Evolutionary conservation across 768 basidiomycete species (phyloP).

Genomic region (Amanita pallidorosea): DNA sequence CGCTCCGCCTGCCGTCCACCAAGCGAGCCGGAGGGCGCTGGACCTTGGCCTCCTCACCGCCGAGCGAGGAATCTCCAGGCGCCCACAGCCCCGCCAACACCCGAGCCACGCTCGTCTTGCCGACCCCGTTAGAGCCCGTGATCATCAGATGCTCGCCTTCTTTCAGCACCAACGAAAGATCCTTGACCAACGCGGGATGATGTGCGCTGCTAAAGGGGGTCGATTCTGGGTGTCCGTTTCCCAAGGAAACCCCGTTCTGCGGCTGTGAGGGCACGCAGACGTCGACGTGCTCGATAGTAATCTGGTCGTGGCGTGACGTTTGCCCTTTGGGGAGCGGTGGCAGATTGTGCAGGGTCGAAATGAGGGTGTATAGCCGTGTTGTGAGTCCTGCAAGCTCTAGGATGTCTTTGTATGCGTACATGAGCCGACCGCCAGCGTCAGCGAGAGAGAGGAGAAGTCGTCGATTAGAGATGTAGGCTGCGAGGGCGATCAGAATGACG

Average conservation of each 20-base stretch:
- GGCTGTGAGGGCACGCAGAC: conserved; percentile 44
- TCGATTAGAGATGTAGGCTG: conserved; percentile 85
- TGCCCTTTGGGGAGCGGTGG: conserved; percentile 31
- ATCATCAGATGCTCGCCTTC: conserved; percentile 84
- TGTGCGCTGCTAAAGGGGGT: background rate
- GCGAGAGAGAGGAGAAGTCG: conserved; percentile 88
- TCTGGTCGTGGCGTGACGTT: conserved; percentile 17
- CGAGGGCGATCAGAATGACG: background rate
- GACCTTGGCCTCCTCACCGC: background rate
- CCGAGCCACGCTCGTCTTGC: conserved; percentile 83
- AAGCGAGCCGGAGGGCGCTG: conserved; percentile 7
- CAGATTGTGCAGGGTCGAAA: conserved; percentile 78
- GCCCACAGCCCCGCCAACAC: conserved; percentile 89
- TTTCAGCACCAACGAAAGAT: conserved; percentile 51
- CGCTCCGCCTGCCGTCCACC: conserved; percentile 34
- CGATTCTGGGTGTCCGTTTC: conserved; percentile 2
- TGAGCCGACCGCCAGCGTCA: conserved; percentile 89
- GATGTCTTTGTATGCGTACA: conserved; percentile 96
- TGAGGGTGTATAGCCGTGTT: conserved; percentile 76
- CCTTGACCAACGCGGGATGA: conserved; percentile 44
- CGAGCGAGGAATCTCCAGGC: conserved; percentile 25
- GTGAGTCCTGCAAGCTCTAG: conserved; percentile 94
- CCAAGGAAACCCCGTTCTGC: conserved; percentile 1
- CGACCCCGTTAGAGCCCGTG: conserved; percentile 87
- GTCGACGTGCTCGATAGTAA: conserved; percentile 57